These are phyloP conservation scores for Petunia axillaris DNA, from an alignment of 257 asterid genomes.

Conservation along the genomic window DNA sequence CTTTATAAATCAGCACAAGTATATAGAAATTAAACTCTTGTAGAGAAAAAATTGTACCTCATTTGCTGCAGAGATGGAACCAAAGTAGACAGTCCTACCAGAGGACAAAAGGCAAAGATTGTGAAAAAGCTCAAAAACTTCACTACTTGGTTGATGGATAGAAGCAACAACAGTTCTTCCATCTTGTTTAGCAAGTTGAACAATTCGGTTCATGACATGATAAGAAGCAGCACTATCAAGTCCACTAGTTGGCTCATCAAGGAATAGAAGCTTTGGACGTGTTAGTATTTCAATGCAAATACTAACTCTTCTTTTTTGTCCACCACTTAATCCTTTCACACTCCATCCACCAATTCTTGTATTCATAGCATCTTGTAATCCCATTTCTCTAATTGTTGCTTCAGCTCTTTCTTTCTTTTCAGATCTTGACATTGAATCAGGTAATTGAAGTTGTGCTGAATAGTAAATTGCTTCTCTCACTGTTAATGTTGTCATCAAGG, in stretches of 20 bases:
- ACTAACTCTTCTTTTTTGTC: slow-evolving; percentile 67
- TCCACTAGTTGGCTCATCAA: slow-evolving; percentile 68
- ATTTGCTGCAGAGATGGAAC: slow-evolving; percentile 45
- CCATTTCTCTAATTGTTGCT: slow-evolving; percentile 54
- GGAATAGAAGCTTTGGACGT: slow-evolving; percentile 55
- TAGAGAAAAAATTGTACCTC: slow-evolving; percentile 35
- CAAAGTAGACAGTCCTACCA: slow-evolving; percentile 56
- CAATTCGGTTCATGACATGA: slow-evolving; percentile 53
- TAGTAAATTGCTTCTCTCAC: slow-evolving; percentile 60
- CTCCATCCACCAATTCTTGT: slow-evolving; percentile 70
- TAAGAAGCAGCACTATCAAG: slow-evolving; percentile 65
- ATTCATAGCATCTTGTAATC: slow-evolving; percentile 51
- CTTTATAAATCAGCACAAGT: too few relatives aligned
- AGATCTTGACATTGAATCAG: slow-evolving; percentile 46
- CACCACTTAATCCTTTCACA: slow-evolving; percentile 68
- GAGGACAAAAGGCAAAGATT: slow-evolving; percentile 60
- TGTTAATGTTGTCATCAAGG: slow-evolving; percentile 56
- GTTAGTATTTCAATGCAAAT: slow-evolving; percentile 63
- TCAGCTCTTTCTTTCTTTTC: slow-evolving; percentile 56
- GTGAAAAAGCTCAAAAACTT: slow-evolving; percentile 59
- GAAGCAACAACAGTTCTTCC: slow-evolving; percentile 48
- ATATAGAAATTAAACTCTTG: too few relatives aligned
- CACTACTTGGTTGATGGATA: slow-evolving; percentile 63
- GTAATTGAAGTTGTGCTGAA: slow-evolving; percentile 65
- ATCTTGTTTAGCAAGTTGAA: slow-evolving; percentile 43